Percentiles rank a stretch among this genome's conserved stretches.
These are phyloP conservation scores for Rhazya stricta DNA, from an alignment of 257 asterid genomes.

Conservation along the genomic window DNA sequence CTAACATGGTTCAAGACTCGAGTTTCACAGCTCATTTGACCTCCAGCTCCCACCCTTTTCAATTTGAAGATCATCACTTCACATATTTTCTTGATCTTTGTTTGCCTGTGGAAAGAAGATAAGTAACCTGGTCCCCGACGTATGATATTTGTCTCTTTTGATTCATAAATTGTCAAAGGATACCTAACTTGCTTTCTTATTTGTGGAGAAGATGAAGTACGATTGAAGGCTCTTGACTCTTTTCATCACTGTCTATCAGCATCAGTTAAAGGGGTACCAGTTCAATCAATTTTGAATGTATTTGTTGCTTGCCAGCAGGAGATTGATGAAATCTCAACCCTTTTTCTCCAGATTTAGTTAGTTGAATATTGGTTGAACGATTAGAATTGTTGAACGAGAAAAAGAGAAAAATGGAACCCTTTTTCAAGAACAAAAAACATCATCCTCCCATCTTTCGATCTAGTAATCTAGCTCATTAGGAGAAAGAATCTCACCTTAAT, in stretches of 20 bases:
- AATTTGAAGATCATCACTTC: not conserved
- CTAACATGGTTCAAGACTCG: not conserved
- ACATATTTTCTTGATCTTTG: not conserved
- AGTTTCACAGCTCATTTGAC: not conserved
- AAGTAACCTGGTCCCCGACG: not conserved
- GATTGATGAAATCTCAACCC: not conserved
- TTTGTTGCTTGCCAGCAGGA: constrained; percentile 7
- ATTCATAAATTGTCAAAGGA: constrained; percentile 8
- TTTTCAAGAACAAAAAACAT: not conserved
- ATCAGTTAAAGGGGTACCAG: not conserved
- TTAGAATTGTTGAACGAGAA: constrained; percentile 11
- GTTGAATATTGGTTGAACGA: constrained; percentile 16
- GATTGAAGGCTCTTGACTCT: not conserved
- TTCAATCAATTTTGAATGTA: not conserved
- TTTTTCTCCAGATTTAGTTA: constrained; percentile 1
- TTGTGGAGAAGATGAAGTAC: constrained; percentile 4
- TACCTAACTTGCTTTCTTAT: not conserved
- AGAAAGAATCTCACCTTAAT: too few relatives aligned
- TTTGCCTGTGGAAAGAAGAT: too few relatives aligned
- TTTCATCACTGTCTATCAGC: not conserved
- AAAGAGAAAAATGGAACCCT: not conserved
- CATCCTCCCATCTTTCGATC: not conserved
- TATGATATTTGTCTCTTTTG: not conserved
- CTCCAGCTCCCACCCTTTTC: not conserved
- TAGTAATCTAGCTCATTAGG: not conserved